Percentiles rank a stretch among this genome's conserved stretches.
These are phyloP conservation scores for Hymenoscyphus linearis DNA, from an alignment of 2,329 filamentous ascomycete species.

Conservation along the genomic window DNA sequence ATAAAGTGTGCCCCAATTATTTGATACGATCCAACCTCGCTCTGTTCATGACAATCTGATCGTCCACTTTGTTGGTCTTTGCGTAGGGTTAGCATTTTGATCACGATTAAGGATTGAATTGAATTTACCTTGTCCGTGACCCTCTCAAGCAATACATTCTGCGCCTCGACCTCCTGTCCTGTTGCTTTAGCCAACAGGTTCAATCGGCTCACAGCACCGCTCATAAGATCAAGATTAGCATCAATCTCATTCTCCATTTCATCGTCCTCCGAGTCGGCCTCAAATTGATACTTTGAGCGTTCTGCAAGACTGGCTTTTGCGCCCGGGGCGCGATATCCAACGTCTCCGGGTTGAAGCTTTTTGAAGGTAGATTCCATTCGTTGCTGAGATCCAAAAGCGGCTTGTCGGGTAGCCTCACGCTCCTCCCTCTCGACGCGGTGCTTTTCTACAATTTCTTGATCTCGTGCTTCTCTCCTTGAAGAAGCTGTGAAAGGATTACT, in stretches of 20 bases:
- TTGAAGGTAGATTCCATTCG: conserved; percentile 49
- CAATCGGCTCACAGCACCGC: conserved; percentile 60
- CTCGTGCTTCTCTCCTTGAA: conserved; percentile 56
- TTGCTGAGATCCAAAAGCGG: conserved; percentile 46
- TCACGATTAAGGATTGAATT: conserved; percentile 3
- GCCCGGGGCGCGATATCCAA: conserved; percentile 25
- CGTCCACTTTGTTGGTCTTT: conserved; percentile 77
- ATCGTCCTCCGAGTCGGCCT: conserved; percentile 43
- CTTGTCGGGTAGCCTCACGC: conserved; percentile 57
- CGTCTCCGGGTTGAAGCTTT: conserved; percentile 35
- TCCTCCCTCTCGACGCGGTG: conserved; percentile 61
- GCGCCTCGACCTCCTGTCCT: conserved; percentile 66
- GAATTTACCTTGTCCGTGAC: conserved; percentile 69
- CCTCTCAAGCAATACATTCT: conserved; percentile 72
- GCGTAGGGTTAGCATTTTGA: conserved; percentile 27
- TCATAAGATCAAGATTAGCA: conserved; percentile 54
- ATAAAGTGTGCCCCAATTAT: conserved; percentile 8
- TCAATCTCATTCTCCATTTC: conserved; percentile 67
- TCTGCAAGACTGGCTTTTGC: conserved; percentile 46
- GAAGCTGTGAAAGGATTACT: conserved; percentile 71
- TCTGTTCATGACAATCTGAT: conserved; percentile 74
- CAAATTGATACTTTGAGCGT: conserved; percentile 69
- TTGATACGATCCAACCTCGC: conserved; percentile 38
- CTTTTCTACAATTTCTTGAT: conserved; percentile 64
- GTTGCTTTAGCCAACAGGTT: conserved; percentile 71